phyloP scores from a whole-genome alignment of 1,139 yeast genomes.

The Nakaseomyces kungkrabaensis region DNA sequence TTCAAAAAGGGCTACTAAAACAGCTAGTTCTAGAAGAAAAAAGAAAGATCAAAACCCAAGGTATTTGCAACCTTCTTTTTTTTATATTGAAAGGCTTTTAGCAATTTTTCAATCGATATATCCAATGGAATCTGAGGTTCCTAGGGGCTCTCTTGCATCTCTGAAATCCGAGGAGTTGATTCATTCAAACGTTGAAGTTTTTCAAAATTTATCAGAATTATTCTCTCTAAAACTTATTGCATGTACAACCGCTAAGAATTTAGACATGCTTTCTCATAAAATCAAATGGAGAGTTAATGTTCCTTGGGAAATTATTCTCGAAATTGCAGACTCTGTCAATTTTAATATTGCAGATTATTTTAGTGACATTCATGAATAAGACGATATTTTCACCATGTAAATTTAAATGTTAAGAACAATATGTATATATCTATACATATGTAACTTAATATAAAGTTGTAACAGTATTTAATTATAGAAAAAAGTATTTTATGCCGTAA shows the following conservation, averaged over 20 bases:
- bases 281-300: conserved; percentile 61
- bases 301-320: conserved; percentile 46
- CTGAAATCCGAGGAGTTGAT: conserved; percentile 21
- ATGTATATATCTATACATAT: too few species aligned
- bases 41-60: conserved; percentile 45
- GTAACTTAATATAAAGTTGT: too few species aligned
- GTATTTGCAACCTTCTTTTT: conserved; percentile 50
- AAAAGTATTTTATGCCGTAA: too few species aligned
- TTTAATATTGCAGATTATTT: conserved; percentile 51
- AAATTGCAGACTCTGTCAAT: conserved; percentile 43
- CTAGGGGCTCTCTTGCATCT: conserved; percentile 16
- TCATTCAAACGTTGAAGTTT: conserved; percentile 44
- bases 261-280: conserved; percentile 54
- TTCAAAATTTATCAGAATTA: conserved; percentile 54
- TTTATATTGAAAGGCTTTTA: conserved; percentile 57
- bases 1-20: conserved; percentile 43
- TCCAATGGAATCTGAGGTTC: conserved; percentile 23
- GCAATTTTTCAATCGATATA: conserved; percentile 57
- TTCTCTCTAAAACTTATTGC: conserved; percentile 46
- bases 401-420: too few species aligned
- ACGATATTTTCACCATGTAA: too few species aligned
- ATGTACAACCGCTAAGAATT: conserved; percentile 31
- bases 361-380: conserved; percentile 13
- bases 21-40: conserved; percentile 34
- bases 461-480: too few species aligned